A percentile compares a stretch with the other conserved stretches of the same genome.
Evolutionary conservation across 805 yeast species (phyloP).

Genomic region (Zygotorulaspora chibaensis): DNA sequence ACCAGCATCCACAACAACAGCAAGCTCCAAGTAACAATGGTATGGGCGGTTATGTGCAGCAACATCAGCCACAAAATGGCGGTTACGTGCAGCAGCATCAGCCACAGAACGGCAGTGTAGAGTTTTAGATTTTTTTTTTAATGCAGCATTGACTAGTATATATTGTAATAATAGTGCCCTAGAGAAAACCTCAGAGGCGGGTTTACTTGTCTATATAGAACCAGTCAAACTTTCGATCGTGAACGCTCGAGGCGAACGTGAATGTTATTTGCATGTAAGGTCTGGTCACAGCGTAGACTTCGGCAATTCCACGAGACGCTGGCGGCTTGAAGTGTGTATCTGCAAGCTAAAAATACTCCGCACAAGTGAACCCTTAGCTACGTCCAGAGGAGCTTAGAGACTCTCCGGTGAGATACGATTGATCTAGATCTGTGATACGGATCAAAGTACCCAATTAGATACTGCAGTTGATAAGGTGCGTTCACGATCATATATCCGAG

Average conservation of each 20-base stretch:
- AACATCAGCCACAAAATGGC: constrained; percentile 18
- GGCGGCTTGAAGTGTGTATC: no score
- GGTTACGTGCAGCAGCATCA: constrained; percentile 32
- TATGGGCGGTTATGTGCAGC: constrained; percentile 34
- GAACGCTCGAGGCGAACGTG: background rate
- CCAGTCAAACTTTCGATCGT: background rate
- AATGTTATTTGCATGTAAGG: background rate
- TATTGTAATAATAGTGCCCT: constrained; percentile 2
- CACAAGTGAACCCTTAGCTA: no score
- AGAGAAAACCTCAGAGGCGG: no score
- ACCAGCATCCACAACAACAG: constrained; percentile 7
- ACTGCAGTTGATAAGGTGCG: no score
- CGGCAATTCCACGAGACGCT: no score
- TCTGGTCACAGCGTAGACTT: no score
- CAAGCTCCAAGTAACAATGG: constrained; percentile 18
- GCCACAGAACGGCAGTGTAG: constrained; percentile 9
- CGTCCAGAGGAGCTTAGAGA: no score
- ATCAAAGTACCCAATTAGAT: no score
- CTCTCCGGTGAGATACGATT: no score
- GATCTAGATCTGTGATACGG: no score
- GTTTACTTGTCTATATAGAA: background rate
- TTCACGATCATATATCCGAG: no score
- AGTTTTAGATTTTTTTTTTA: constrained; percentile 3
- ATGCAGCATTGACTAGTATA: background rate
- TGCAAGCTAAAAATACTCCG: no score